A percentile compares a stretch with the other conserved stretches of the same genome.
Evolutionary conservation across 2,329 filamentous ascomycete species (phyloP).

Genomic region (Fusarium newnesense): DNA sequence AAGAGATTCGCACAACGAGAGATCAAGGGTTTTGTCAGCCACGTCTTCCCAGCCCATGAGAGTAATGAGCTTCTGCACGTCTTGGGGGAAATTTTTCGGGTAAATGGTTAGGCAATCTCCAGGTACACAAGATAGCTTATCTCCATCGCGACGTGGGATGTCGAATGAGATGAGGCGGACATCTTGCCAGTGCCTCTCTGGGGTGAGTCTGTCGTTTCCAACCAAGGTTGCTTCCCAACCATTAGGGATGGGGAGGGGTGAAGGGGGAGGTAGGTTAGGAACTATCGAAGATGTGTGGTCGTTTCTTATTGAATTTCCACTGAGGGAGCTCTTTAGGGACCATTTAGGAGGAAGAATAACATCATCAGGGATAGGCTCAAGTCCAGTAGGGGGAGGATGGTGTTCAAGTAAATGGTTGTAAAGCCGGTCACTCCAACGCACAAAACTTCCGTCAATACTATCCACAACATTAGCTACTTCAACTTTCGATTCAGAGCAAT

Average conservation of each 20-base stretch:
- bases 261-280: conserved; percentile 43
- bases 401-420: conserved; percentile 71
- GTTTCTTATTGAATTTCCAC: conserved; percentile 5
- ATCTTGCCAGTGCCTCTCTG: conserved; percentile 87
- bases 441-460: conserved; percentile 83
- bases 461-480: neutral
- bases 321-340: conserved; percentile 44
- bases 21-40: conserved; percentile 75
- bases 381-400: conserved; percentile 74
- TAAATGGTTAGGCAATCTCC: conserved; percentile 85
- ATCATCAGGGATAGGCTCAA: conserved; percentile 77
- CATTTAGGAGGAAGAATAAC: conserved; percentile 80
- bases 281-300: conserved; percentile 20
- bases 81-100: conserved; percentile 85
- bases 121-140: conserved; percentile 62
- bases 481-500: no score
- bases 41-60: conserved; percentile 81
- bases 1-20: conserved; percentile 53
- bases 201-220: conserved; percentile 79
- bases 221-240: conserved; percentile 67
- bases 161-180: conserved; percentile 81
- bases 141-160: conserved; percentile 46
- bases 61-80: conserved; percentile 81
- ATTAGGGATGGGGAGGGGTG: conserved; percentile 65
- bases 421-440: conserved; percentile 79